Base-by-base conservation (phyloP, 169 alveolate species). In the Babesia microti region DNA sequence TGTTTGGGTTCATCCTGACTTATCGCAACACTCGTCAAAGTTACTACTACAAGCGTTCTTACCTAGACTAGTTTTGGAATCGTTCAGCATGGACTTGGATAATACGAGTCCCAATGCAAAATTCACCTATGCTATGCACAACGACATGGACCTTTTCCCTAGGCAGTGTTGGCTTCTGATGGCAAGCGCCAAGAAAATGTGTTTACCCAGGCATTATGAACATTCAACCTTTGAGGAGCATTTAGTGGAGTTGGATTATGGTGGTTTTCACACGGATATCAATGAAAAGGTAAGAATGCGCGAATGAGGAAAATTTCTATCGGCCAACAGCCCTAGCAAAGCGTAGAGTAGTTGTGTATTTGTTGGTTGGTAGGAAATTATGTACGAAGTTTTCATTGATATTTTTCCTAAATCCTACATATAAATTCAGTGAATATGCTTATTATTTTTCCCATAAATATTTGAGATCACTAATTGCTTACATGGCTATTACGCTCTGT, bases 61-160 rank as follows among this genome's bases (percentile, higher is more conserved):
- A 36, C 87, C 87, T 3, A 35, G 87, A 11, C 55, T 70, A 21
- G 72, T 78, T 68, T 41, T 69, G 23, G 87, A 78, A 34, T 68
- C 74, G 49, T 78, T 78, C 41, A 34, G 50, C 37, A 65, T 70
- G 28, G 78, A 63, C 24, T 54, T 53, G 21, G 79, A 59, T 30
- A 35, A 54, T 21, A 37, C 41, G 32, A 23, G 52, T 4, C 12
- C 46, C 28, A 54, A 54, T 48, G 53, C 55, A 47, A 78, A 72
- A 39, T 78, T 78, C 18, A 47, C 81, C 12, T 68, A 78, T 40
- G 65, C 58, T 37, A 72, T 78, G 63, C 81, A 72, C 56, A 78
- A 78, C 46, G 87, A 78, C 47, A 40, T 78, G 50, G 87, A 78
- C 45, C 55, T 78, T 45, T 78, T 78, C 37, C 87, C 87, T 0